Conservation (phyloP, 2,329 filamentous ascomycete species). For the Penicillium sp. region DNA sequence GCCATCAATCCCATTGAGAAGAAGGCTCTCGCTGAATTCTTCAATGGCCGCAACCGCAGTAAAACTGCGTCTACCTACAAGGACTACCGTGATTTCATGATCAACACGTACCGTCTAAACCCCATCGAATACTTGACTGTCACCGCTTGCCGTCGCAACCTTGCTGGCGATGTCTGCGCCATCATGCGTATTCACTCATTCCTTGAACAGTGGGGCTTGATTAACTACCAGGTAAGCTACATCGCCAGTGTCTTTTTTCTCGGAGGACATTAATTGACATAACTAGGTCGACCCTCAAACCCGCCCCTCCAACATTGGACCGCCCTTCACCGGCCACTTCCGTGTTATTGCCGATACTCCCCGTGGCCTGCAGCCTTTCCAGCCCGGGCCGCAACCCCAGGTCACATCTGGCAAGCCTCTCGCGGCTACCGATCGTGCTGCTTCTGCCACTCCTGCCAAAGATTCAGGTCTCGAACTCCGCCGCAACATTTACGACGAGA, state of each 20-base stretch:
- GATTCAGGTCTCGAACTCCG: conserved; percentile 91
- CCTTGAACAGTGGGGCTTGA: conserved; percentile 96
- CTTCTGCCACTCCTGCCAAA: conserved; percentile 67
- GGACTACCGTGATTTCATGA: conserved; percentile 99
- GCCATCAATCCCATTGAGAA: conserved; percentile 85
- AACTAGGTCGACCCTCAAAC: conserved; percentile 89
- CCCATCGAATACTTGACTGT: conserved; percentile 95
- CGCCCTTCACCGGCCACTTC: conserved; percentile 97
- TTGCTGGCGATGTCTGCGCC: conserved; percentile 95
- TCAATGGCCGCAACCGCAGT: conserved; percentile 96
- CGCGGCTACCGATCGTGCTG: conserved; percentile 68
- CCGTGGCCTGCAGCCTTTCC: conserved; percentile 89
- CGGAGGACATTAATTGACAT: conserved; percentile 27
- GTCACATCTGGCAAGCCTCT: conserved; percentile 61
- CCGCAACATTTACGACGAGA: conserved; percentile 92
- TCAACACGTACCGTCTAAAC: conserved; percentile 97
- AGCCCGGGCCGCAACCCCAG: conserved; percentile 76
- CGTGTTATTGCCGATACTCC: conserved; percentile 94
- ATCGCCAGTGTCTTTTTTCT: not conserved
- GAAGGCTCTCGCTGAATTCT: conserved; percentile 95
- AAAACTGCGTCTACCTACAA: conserved; percentile 98
- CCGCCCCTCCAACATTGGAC: conserved; percentile 89
- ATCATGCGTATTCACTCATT: conserved; percentile 99
- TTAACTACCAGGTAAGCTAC: conserved; percentile 86
- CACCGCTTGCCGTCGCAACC: conserved; percentile 88